Base-by-base conservation (phyloP, 148 eudicot genomes). In the Selenicereus undatus region DNA sequence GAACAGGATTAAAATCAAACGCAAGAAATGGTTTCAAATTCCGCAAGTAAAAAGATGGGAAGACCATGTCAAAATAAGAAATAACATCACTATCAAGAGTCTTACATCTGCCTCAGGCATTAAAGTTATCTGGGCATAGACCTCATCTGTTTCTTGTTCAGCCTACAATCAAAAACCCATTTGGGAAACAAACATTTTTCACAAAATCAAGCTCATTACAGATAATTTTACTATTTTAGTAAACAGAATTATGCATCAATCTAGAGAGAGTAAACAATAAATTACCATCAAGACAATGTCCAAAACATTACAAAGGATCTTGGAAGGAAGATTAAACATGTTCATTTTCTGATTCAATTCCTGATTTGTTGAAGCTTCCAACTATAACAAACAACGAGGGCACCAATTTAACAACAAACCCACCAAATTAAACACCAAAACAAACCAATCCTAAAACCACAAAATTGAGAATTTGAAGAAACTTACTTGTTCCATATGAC, bases 61-160 rank as follows among this genome's bases (percentile, higher is more conserved):
- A 58, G 64, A 45, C 29, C 29, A 81, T 78, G 76, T 50, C 77
- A 81, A 83, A 86, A 39, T 73, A 78, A 77, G 39, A 76, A 75
- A 48, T 2, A 56, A 80, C 76, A 83, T 83, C 84, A 75, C 73
- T 79, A 32, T 71, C 77, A 66, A 56, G 80, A 17, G 22, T 56
- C 91, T 86, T 89, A 95, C 98, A 88, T 91, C 94, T 81, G 82
- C 18, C 77, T 90, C 94, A 12, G 99, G 99, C 50, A 90, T 71
- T 83, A 96, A 85, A 84, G 97, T 89, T 71, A 96, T 93, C 83
- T 96, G 97, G 0, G 97, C 97, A 85, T 96, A 96, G 13, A 93
- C 99, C 82, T 96, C 98, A 88, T 96, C 99, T 51, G 94, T 92
- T 76, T 96, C 99, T 82, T 86, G 89, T 86, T 96, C 99, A 81